Evolutionary conservation across 345 rosid species (phyloP).

Genomic region (Bruguiera gymnorhiza): DNA sequence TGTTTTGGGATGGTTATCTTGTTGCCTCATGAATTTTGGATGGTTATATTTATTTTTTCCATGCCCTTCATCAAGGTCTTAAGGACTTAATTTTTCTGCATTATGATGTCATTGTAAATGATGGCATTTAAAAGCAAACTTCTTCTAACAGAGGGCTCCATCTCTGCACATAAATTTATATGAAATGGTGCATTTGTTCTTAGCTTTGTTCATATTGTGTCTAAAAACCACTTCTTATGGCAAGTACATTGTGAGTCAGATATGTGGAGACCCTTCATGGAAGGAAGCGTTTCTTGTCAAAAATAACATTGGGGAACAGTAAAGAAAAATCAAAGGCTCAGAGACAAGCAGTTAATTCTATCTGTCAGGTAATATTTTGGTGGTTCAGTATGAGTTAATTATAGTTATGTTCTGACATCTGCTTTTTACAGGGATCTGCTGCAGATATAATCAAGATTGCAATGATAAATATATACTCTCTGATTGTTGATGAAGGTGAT

Average conservation of each 20-base stretch:
- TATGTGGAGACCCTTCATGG: conserved; percentile 86
- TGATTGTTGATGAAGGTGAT: conserved; percentile 49
- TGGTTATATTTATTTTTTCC: neutral
- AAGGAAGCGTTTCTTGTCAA: conserved; percentile 91
- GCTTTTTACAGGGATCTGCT: conserved; percentile 74
- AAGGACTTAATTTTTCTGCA: neutral
- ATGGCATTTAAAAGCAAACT: neutral
- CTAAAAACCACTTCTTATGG: neutral
- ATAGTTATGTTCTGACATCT: conserved; percentile 18
- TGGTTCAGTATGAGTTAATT: neutral
- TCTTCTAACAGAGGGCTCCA: neutral
- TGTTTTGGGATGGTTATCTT: neutral
- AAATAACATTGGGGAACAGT: conserved; percentile 76
- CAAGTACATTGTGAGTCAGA: conserved; percentile 36
- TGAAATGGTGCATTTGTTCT: neutral
- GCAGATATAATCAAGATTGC: conserved; percentile 97
- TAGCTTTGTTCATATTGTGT: no score
- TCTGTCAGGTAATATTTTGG: conserved; percentile 73
- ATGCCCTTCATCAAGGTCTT: neutral
- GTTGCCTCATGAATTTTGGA: neutral
- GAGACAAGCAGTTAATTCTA: conserved; percentile 96
- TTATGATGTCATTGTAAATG: neutral
- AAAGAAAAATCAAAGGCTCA: conserved; percentile 88
- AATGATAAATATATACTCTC: conserved; percentile 68
- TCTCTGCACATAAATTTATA: neutral